Percentiles rank a stretch among this genome's conserved stretches.
These are phyloP conservation scores for Candida pini DNA, from an alignment of 805 yeast genomes.

Conservation along the genomic window DNA sequence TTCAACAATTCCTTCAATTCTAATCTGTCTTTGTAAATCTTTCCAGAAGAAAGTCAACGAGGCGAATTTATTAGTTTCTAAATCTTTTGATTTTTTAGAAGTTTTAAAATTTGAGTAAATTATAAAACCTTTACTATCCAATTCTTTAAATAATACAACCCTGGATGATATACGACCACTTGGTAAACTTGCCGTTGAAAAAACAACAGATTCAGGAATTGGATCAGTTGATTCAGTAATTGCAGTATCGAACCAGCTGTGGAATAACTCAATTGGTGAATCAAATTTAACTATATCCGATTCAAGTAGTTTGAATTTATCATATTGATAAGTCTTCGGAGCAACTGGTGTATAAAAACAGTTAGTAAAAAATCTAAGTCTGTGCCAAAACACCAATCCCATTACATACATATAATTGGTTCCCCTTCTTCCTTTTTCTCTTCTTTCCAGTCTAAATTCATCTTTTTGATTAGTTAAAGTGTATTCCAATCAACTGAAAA, in stretches of 20 bases:
- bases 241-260: constrained; percentile 81
- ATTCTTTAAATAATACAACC: constrained; percentile 80
- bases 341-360: constrained; percentile 44
- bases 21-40: constrained; percentile 81
- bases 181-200: constrained; percentile 87
- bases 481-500: too few relatives aligned
- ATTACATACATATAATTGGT: constrained; percentile 27
- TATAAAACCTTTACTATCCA: constrained; percentile 79
- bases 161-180: constrained; percentile 87
- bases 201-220: constrained; percentile 77
- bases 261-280: constrained; percentile 71
- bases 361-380: background rate
- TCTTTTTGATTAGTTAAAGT: too few relatives aligned
- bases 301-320: constrained; percentile 45
- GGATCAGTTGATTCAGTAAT: constrained; percentile 43
- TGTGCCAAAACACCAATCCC: too few relatives aligned
- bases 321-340: constrained; percentile 84
- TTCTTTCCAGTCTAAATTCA: constrained; percentile 20
- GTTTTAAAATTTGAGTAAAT: constrained; percentile 89
- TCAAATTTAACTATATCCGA: constrained; percentile 43
- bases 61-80: constrained; percentile 68
- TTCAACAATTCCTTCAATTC: constrained; percentile 85
- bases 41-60: constrained; percentile 92
- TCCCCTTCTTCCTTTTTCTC: constrained; percentile 15
- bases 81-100: constrained; percentile 75